Base-by-base conservation (phyloP, 805 yeast species). In the Yarrowia sp. region DNA sequence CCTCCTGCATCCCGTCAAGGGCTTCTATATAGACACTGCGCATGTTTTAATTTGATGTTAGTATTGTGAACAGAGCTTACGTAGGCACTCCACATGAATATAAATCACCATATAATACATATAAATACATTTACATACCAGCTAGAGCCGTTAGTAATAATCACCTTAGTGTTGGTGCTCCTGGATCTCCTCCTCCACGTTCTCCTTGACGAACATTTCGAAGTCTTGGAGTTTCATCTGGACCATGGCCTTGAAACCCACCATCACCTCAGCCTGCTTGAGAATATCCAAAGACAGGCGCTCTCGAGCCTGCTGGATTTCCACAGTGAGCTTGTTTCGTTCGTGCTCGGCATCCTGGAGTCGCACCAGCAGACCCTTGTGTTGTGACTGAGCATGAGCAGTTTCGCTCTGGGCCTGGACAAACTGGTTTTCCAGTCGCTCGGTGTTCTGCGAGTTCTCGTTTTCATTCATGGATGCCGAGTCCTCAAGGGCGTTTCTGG, bases 241-340 rank as follows among this genome's bases (percentile, higher is more conserved):
- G 24, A 51, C 58, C 42, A 51, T 33, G 6, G 41, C 41, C 32
- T 51, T 51, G 42, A 51, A 51, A 4, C 19, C 42, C 18, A 51
- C 58, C 58, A 51, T 51, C 32, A 51, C 42, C 24, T 51, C 58
- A 7, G 58, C 58, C 42, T 51, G 58, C 16, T 35, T 33, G 24
- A 51, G 42, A 13, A 51, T 51, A 16, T 51, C 58, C 16, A 35
- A 42, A 1, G 58, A 51, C 33, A 51, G 42, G 12, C 58, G 42
- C 25, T 51, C 58, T n/a, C 42, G 24, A 1, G 58, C 58, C 42
- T 51, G 58, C 24, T 51, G 16, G 16, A 51, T 19, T 18, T 51
- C 58, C 22, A 51, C 58, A 4, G 42, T 12, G 19, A 51, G 58
- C 18, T 51, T 51, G 42, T 51, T 35, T 3, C 58, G 31, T 12